Evolutionary conservation across 768 basidiomycete species (phyloP), one percentile per base, ranked within the genome.

Genomic region (Boletellus emodensis): DNA sequence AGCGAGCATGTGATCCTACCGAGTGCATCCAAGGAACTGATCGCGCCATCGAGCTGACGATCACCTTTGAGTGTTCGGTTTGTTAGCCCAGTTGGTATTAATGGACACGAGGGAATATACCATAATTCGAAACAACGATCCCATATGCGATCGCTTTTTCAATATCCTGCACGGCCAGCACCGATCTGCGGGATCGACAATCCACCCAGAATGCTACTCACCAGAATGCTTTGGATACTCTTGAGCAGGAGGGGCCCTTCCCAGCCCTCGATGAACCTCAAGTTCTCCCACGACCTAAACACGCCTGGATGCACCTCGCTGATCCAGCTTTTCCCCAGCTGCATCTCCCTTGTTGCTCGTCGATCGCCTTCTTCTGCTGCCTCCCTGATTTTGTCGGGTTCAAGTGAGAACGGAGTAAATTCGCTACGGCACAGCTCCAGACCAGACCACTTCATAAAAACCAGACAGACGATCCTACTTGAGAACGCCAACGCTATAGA

Each of bases 101-200:
- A 26, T 11, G 30, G 3, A 4, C 13, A 7, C 3, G 24, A n/a
- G 10, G 14, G 24, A 26, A 59, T 73, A 26, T 41, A 85, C 85
- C 87, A 55, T 91, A 89, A 59, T 90, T 93, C 10, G 86, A 89
- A 14, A 91, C 84, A 40, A 92, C 64, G 51, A 92, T 85, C 1
- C 85, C 80, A 17, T 75, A 58, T 24, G 85, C 80, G 14, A 89
- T 62, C 0, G 86, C 30, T 30, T 7, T 30, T 8, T 30, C 30
- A 4, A 8, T 7, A 24, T 24, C 24, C 24, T 24, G 6, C 6
- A 6, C 24, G 24, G 6, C 24, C 24, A 24, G 24, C 15, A 37
- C 6, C 15, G 6, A 43, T 32, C 15, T 12, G 12, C 13, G 20
- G 24, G 8, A 15, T 37, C 17, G 15, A 13, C 8, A 28, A n/a